These are phyloP conservation scores for Xeromyces bisporus DNA, from an alignment of 495 filamentous ascomycete species.

Conservation along the genomic window DNA sequence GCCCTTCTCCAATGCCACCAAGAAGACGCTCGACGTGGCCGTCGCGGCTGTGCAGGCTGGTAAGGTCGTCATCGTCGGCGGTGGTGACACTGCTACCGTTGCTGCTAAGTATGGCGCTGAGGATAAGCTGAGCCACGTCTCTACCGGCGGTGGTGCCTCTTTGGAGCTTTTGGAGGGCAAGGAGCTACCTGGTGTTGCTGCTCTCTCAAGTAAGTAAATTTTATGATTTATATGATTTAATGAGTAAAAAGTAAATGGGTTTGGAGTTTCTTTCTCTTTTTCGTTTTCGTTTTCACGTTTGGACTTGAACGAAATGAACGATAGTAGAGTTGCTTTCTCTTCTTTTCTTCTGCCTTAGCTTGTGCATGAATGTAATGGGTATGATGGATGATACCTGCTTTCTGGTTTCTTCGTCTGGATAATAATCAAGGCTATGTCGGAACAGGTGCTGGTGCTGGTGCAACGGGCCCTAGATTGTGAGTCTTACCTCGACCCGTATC, in stretches of 20 bases:
- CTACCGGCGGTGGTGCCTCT: constrained; percentile 88
- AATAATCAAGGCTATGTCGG: no score
- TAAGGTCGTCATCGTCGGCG: constrained; percentile 93
- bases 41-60: constrained; percentile 62
- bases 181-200: constrained; percentile 82
- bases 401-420: no score
- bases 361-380: neutral
- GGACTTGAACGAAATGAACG: no score
- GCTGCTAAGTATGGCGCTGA: constrained; percentile 94
- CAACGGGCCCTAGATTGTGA: no score
- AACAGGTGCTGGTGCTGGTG: no score
- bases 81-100: constrained; percentile 94
- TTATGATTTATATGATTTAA: constrained; percentile 1
- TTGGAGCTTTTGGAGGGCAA: constrained; percentile 96
- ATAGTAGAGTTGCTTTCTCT: neutral
- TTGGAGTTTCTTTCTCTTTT: neutral
- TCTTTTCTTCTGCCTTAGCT: neutral
- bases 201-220: constrained; percentile 76
- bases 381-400: no score
- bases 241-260: neutral
- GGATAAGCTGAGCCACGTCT: constrained; percentile 94
- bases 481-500: no score
- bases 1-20: constrained; percentile 79
- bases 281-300: no score
- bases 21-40: constrained; percentile 72